Evolutionary conservation across 2,329 filamentous ascomycete genomes (phyloP), one percentile per base, ranked within the genome.

Genomic region (Xylaria digitata): DNA sequence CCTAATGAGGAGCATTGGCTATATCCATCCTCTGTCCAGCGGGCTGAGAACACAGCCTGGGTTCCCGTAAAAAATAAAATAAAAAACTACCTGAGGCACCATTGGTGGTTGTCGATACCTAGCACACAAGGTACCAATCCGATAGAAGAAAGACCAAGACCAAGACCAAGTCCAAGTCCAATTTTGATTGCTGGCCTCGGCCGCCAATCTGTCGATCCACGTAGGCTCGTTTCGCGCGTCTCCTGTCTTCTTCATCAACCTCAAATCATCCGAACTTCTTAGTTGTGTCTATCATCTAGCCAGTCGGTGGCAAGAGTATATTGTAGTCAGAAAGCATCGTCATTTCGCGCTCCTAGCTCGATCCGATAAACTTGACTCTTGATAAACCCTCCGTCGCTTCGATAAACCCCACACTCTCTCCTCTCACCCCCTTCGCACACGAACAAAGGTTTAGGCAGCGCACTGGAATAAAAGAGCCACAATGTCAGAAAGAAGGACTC

Each of bases 401-500:
- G 55, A 49, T 30, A 50, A 15, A 11, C 34, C 11, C n/a, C 21
- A n/a, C 40, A 19, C n/a, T 5, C 6, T 15, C n/a, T 45, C 17
- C 46, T 26, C 26, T 50, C 60, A 19, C 45, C 26, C 26, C 26
- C 26, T 21, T 26, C 53, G 45, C 61, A 57, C 21, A 8, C 55
- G 6, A 30, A 32, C 48, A 50, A 45, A 63, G 46, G 26, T 15
- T 26, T 32, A 60, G 34, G 4, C 52, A 37, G 34, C 8, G 15
- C 13, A 15, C 11, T 37, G 17, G 15, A 32, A 65, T 45, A 8
- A 37, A 21, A 64, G 37, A 64, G 2, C 61, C 59, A 59, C 43
- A 58, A 77, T 77, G 75, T 72, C 75, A 11, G 74, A 75, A 62
- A 70, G 72, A 63, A 68, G 63, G 53, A 76, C 74, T 23, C 70